These are phyloP conservation scores for Phytophthora vignae DNA, from an alignment of 352 stramenopile genomes.

Conservation along the genomic window DNA sequence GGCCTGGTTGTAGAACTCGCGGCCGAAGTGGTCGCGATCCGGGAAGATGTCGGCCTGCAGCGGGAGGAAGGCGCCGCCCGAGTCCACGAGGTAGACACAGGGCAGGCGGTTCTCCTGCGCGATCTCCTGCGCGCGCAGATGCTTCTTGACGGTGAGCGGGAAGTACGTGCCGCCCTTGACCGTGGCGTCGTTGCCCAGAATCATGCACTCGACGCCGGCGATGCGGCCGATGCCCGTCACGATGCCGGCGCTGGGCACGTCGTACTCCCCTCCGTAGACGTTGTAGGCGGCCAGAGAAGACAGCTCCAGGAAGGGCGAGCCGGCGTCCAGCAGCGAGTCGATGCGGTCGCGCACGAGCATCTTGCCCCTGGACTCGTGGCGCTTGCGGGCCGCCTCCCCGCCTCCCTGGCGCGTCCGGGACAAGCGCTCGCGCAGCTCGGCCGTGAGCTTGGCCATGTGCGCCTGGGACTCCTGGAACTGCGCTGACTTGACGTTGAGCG, in stretches of 20 bases:
- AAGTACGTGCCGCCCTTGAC: slow-evolving; percentile 99
- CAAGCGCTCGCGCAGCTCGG: slow-evolving; percentile 53
- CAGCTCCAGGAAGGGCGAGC: slow-evolving; percentile 97
- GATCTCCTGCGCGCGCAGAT: slow-evolving; percentile 96
- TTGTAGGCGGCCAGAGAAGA: slow-evolving; percentile 89
- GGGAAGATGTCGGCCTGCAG: slow-evolving; percentile 98
- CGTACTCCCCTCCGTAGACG: slow-evolving; percentile 72
- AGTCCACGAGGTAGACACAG: slow-evolving; percentile 98
- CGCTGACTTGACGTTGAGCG: slow-evolving; percentile 66
- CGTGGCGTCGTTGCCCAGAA: slow-evolving; percentile 98
- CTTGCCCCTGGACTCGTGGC: slow-evolving; percentile 84
- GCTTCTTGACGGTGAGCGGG: slow-evolving; percentile 99
- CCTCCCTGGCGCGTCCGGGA: slow-evolving; percentile 66
- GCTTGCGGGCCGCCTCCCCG: slow-evolving; percentile 65
- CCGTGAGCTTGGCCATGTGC: slow-evolving; percentile 66
- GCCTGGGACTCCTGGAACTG: slow-evolving; percentile 65
- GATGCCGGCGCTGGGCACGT: slow-evolving; percentile 88
- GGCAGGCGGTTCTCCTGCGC: slow-evolving; percentile 96
- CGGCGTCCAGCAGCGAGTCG: slow-evolving; percentile 93
- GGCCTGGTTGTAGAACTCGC: slow-evolving; percentile 99
- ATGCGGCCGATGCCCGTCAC: slow-evolving; percentile 92
- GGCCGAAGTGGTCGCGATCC: slow-evolving; percentile 96
- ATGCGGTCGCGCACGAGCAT: slow-evolving; percentile 94
- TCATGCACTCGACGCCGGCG: slow-evolving; percentile 94
- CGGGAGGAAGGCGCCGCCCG: slow-evolving; percentile 95